These are phyloP conservation scores for Aspergillus terreus DNA, from an alignment of 2,329 filamentous ascomycete species.

Conservation along the genomic window DNA sequence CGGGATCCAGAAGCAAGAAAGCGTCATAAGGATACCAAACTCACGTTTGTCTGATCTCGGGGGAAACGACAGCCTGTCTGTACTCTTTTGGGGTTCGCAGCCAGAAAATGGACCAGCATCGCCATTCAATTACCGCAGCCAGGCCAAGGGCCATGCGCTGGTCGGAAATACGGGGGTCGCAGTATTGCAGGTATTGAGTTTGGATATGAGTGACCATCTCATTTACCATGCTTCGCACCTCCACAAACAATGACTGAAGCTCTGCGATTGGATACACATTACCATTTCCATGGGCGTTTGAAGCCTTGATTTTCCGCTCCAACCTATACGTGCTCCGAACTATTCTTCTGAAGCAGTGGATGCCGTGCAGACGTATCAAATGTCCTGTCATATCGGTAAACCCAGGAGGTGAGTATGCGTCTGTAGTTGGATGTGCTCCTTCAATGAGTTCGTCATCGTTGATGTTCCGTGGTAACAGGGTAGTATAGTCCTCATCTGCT, in stretches of 20 bases:
- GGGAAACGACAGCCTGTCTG: slow-evolving; percentile 5
- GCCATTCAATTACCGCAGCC: slow-evolving; percentile 8
- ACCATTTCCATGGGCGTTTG: neutral
- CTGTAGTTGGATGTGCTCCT: neutral
- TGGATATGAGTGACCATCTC: slow-evolving; percentile 5
- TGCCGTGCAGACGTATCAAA: slow-evolving; percentile 9
- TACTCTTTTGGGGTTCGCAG: slow-evolving; percentile 8
- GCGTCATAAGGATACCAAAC: neutral
- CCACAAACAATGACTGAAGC: slow-evolving; percentile 5
- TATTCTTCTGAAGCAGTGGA: slow-evolving; percentile 10
- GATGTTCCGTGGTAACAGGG: slow-evolving; percentile 9
- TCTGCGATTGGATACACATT: slow-evolving; percentile 1
- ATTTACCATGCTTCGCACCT: slow-evolving; percentile 4
- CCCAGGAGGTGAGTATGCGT: slow-evolving; percentile 1
- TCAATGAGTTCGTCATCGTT: slow-evolving; percentile 9
- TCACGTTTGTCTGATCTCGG: slow-evolving; percentile 7
- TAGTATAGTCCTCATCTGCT: slow-evolving; percentile 10
- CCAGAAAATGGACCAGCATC: slow-evolving; percentile 11
- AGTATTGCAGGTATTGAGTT: slow-evolving; percentile 7
- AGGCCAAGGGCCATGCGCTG: slow-evolving; percentile 9
- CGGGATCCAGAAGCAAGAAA: neutral
- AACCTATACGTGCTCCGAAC: slow-evolving; percentile 5
- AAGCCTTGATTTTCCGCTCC: slow-evolving; percentile 5
- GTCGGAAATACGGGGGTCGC: slow-evolving; percentile 4
- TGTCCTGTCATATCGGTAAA: slow-evolving; percentile 12